These are phyloP conservation scores for Phaeosphaeriaceae sp. DNA, from an alignment of 2,329 filamentous ascomycete species.

Conservation along the genomic window DNA sequence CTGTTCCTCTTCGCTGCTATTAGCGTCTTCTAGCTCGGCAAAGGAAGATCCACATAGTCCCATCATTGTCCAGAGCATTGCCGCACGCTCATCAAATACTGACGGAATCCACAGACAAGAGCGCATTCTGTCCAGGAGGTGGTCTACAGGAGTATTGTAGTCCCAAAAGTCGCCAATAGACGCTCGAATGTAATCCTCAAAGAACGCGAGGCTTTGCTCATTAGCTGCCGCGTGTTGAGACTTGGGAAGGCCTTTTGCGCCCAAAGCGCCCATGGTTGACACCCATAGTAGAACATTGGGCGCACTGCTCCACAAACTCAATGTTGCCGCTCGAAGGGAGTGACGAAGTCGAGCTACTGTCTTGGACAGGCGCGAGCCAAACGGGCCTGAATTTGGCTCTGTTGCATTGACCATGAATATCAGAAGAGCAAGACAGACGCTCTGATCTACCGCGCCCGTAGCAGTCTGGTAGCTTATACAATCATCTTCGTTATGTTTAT, in stretches of 20 bases:
- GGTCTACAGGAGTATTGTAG: conserved; percentile 15
- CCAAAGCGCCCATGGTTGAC: conserved; percentile 38
- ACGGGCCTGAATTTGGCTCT: conserved; percentile 24
- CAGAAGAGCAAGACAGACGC: conserved; percentile 34
- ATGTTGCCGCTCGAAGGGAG: conserved; percentile 18
- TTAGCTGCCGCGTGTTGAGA: not conserved
- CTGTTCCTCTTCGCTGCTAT: conserved; percentile 17
- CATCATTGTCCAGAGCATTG: conserved; percentile 25
- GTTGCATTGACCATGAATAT: conserved; percentile 36
- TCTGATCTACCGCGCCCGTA: conserved; percentile 26
- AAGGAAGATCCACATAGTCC: conserved; percentile 20
- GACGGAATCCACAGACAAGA: conserved; percentile 31
- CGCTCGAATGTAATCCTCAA: conserved; percentile 24
- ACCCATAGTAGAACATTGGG: conserved; percentile 39
- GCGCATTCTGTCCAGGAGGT: conserved; percentile 23
- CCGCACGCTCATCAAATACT: conserved; percentile 27
- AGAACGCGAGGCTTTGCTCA: conserved; percentile 19
- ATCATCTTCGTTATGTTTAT: conserved; percentile 20
- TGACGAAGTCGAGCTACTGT: conserved; percentile 29
- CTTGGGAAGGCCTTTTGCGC: conserved; percentile 20
- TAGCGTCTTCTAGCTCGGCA: conserved; percentile 13
- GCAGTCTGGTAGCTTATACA: not conserved
- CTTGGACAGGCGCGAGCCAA: conserved; percentile 25
- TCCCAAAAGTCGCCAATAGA: conserved; percentile 15
- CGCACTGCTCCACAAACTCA: conserved; percentile 27